Evolutionary conservation across 2,329 filamentous ascomycete genomes (phyloP), one percentile per base, ranked within the genome.

Genomic region (Trichoderma sp.): DNA sequence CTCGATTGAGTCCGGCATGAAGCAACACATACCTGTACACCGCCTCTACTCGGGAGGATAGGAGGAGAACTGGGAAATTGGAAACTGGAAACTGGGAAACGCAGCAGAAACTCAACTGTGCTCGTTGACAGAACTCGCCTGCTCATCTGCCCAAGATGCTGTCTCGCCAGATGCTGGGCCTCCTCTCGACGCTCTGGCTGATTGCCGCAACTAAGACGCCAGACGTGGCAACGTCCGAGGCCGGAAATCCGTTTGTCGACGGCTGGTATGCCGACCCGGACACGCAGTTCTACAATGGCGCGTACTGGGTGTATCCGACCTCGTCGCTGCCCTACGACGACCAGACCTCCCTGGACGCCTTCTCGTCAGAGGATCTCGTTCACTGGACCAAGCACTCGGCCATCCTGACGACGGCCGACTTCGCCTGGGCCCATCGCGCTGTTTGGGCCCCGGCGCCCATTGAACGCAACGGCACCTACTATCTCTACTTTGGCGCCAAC

Each of bases 191-290:
- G 14, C 26, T 59, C n/a, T 69, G 67, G 60, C 18, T 69, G 30
- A 34, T 52, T 10, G 26, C 68, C 5, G 24, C 21, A 3, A 52
- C 63, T 51, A 55, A 39, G n/a, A 58, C 68, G 4, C 78, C 76
- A 13, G 75, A 81, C 71, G 81, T 78, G 69, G 74, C 77, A 2
- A 83, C 81, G 3, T 76, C 80, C 1, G 80, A 81, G 68, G 77
- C 81, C 1, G 81, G 81, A 18, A 86, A 86, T 67, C 83, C 83
- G 6, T 81, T 85, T 63, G 77, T 85, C 28, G 76, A 80, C 1
- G 82, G 83, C 61, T 84, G 82, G 82, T 85, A 85, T 72, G 84
- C 83, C 8, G 83, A 86, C 68, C 84, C 83, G 0, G 84, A 85
- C 73, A 81, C 77, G 30, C 82, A 80, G 63, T 80, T 82, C 74